phyloP scores from a whole-genome alignment of 495 filamentous ascomycete genomes.

The Aspergillus affinis region DNA sequence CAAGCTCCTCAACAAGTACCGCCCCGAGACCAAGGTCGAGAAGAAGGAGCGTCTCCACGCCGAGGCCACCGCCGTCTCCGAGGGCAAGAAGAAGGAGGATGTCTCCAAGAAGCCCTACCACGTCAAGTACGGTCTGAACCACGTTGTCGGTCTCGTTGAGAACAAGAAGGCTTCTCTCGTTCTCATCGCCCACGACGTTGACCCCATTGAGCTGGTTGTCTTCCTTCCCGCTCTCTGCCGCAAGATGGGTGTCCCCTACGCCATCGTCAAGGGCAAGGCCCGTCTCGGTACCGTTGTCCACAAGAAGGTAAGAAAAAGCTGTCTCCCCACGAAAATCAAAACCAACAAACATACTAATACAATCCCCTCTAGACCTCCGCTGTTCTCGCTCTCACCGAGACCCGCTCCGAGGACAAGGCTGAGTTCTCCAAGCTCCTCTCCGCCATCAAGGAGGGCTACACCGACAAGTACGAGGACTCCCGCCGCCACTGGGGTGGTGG shows the following conservation, averaged over 20 bases:
- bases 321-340: neutral
- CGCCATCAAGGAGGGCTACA: constrained; percentile 96
- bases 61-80: constrained; percentile 94
- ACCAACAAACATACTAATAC: neutral
- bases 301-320: constrained; percentile 74
- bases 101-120: constrained; percentile 99
- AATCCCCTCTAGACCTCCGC: constrained; percentile 71
- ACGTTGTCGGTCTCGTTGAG: constrained; percentile 99
- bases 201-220: constrained; percentile 99
- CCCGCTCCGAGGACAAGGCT: constrained; percentile 93
- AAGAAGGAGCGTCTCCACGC: constrained; percentile 99
- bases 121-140: constrained; percentile 99
- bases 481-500: constrained; percentile 98
- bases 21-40: constrained; percentile 96
- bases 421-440: constrained; percentile 96
- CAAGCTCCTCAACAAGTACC: constrained; percentile 99
- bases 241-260: constrained; percentile 99
- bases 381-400: constrained; percentile 93
- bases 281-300: constrained; percentile 97
- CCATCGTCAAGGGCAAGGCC: constrained; percentile 99
- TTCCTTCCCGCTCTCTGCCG: constrained; percentile 98
- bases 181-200: constrained; percentile 98
- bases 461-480: constrained; percentile 89
- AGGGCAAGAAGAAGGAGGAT: constrained; percentile 99
- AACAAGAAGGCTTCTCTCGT: constrained; percentile 99